Conservation (phyloP, 2,329 filamentous ascomycete species). For the Scorias spongiosa region DNA sequence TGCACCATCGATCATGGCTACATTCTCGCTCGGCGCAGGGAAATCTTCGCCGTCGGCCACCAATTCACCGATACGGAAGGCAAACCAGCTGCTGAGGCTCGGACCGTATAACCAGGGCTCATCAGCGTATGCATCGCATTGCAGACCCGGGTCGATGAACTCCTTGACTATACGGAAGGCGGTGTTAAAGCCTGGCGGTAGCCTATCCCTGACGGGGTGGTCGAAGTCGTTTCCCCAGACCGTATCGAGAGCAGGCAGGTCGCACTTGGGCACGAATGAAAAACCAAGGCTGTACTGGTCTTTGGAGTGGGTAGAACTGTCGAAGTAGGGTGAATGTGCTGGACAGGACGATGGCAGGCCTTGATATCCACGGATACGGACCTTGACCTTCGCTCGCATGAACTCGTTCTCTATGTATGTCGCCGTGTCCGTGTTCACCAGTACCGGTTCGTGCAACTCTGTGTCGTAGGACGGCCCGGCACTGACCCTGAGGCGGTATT, state of each 20-base stretch:
- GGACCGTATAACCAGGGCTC: constrained; percentile 75
- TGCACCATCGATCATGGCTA: constrained; percentile 25
- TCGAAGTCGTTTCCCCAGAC: constrained; percentile 95
- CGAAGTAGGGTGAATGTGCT: constrained; percentile 59
- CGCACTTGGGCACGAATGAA: constrained; percentile 53
- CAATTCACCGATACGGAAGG: constrained; percentile 15
- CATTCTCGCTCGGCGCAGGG: constrained; percentile 11
- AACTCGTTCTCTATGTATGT: constrained; percentile 47
- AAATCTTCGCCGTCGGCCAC: constrained; percentile 10
- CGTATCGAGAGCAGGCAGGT: constrained; percentile 52
- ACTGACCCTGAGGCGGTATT: constrained; percentile 68
- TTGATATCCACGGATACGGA: constrained; percentile 54
- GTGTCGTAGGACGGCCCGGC: constrained; percentile 64
- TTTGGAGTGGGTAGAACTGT: constrained; percentile 47
- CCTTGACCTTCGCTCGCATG: constrained; percentile 53
- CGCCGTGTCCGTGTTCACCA: constrained; percentile 54
- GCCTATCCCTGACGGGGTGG: constrained; percentile 64
- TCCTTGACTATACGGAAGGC: constrained; percentile 76
- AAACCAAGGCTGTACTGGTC: constrained; percentile 81
- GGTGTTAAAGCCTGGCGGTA: constrained; percentile 74
- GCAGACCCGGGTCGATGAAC: constrained; percentile 78
- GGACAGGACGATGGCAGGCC: constrained; percentile 56
- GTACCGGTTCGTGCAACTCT: constrained; percentile 50
- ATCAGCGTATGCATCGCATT: constrained; percentile 80
- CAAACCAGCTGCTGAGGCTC: constrained; percentile 24